Percentiles rank a stretch among this genome's conserved stretches.
These are phyloP conservation scores for Calocera viscosa DNA, from an alignment of 768 basidiomycete genomes.

Conservation along the genomic window DNA sequence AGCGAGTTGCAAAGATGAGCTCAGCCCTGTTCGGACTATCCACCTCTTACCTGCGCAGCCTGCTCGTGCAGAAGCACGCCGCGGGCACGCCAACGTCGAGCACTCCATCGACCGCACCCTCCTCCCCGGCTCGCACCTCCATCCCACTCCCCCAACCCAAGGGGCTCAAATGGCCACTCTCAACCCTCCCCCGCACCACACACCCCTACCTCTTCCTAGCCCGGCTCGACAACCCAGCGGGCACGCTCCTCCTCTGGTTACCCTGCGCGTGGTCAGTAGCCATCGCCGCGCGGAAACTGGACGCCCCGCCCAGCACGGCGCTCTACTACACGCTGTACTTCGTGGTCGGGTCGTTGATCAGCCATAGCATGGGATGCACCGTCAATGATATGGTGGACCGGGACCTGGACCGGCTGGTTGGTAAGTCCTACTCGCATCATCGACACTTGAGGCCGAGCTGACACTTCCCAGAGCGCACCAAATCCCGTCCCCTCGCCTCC, in stretches of 20 bases:
- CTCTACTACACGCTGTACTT: constrained; percentile 74
- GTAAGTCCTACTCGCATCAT: no score
- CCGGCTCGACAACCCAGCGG: constrained; percentile 92
- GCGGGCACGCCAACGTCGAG: background rate
- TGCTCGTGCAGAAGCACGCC: background rate
- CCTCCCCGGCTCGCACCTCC: background rate
- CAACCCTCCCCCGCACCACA: background rate
- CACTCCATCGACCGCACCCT: background rate
- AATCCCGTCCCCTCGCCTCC: constrained; percentile 70
- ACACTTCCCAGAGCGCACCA: constrained; percentile 56
- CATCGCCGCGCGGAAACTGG: constrained; percentile 78
- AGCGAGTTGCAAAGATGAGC: background rate
- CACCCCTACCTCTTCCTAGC: constrained; percentile 73
- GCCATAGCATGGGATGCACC: constrained; percentile 98
- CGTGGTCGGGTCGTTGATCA: constrained; percentile 79
- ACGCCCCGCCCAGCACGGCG: constrained; percentile 53
- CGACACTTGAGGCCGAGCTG: no score
- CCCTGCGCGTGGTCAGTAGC: constrained; percentile 99
- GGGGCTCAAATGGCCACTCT: background rate
- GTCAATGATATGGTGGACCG: constrained; percentile 99
- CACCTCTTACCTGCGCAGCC: background rate
- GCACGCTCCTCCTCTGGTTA: constrained; percentile 79
- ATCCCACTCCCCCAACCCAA: background rate
- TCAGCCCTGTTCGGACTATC: background rate
- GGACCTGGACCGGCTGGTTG: constrained; percentile 81